Percentiles rank a stretch among this genome's conserved stretches.
These are phyloP conservation scores for Syncephalastrum racemosum DNA, from an alignment of 371 early-diverging fungal genomes.

Conservation along the genomic window DNA sequence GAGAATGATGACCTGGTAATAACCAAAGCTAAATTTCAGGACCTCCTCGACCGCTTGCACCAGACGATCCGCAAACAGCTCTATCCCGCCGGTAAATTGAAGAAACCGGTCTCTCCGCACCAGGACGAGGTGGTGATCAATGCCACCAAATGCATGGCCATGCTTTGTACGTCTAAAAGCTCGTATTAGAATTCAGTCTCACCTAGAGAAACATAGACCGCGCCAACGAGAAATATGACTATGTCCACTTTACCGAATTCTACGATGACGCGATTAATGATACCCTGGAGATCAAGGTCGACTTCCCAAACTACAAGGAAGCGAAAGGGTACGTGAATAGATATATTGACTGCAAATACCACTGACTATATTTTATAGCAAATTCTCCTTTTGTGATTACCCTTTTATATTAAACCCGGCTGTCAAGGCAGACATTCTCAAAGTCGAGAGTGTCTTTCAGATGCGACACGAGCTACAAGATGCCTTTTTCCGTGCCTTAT, in stretches of 20 bases:
- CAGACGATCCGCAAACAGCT: constrained; percentile 21
- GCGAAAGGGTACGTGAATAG: constrained; percentile 52
- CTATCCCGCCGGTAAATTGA: not conserved
- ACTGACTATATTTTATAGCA: constrained; percentile 12
- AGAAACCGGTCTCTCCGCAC: constrained; percentile 28
- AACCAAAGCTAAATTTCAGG: constrained; percentile 11
- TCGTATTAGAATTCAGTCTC: not conserved
- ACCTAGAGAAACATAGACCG: constrained; percentile 25
- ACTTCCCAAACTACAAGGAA: constrained; percentile 74
- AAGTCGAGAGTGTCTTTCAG: constrained; percentile 76
- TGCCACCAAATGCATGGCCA: constrained; percentile 45
- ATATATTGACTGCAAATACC: not conserved
- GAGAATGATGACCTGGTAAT: constrained; percentile 14
- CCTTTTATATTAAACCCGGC: constrained; percentile 78
- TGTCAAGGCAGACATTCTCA: constrained; percentile 81
- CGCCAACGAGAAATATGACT: constrained; percentile 44
- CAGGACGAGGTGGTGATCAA: constrained; percentile 41
- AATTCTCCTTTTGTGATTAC: constrained; percentile 77
- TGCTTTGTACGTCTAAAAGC: constrained; percentile 35
- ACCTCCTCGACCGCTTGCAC: constrained; percentile 23
- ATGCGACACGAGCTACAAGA: constrained; percentile 72
- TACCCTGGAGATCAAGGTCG: constrained; percentile 78
- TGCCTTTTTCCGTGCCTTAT: constrained; percentile 88
- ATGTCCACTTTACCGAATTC: constrained; percentile 58
- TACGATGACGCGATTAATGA: constrained; percentile 79